These are phyloP conservation scores for Luvunga scandens DNA, from an alignment of 345 rosid genomes.

Conservation along the genomic window DNA sequence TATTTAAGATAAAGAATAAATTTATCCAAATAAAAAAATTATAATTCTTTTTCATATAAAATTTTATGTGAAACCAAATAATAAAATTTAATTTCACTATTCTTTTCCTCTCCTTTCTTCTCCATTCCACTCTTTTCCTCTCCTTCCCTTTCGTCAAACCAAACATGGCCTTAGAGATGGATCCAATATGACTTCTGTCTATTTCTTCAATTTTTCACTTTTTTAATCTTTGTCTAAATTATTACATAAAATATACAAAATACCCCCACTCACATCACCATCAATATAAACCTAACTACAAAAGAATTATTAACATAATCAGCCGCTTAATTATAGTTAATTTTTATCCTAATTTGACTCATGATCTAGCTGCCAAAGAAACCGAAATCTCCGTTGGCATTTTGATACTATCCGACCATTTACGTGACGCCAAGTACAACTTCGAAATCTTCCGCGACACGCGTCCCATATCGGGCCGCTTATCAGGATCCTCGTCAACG, in stretches of 20 bases:
- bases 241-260: neutral
- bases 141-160: too few relatives aligned
- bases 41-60: too few relatives aligned
- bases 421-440: slow-evolving; percentile 51
- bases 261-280: neutral
- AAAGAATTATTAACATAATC: neutral
- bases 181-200: neutral
- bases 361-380: slow-evolving; percentile 62
- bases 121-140: too few relatives aligned
- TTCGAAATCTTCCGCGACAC: slow-evolving; percentile 80
- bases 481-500: slow-evolving; percentile 54
- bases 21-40: too few relatives aligned
- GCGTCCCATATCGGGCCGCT: slow-evolving; percentile 82
- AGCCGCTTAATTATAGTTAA: neutral
- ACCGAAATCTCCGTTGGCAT: slow-evolving; percentile 56
- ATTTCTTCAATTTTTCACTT: neutral
- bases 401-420: slow-evolving; percentile 52
- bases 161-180: too few relatives aligned
- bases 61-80: too few relatives aligned
- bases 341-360: neutral
- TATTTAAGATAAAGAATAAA: too few relatives aligned
- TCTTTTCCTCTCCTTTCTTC: too few relatives aligned
- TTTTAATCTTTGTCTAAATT: too few relatives aligned
- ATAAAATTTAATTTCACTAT: too few relatives aligned
- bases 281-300: neutral